Conservation (phyloP, 2,329 filamentous ascomycete genomes). For the Talaromyces rugulosus region DNA sequence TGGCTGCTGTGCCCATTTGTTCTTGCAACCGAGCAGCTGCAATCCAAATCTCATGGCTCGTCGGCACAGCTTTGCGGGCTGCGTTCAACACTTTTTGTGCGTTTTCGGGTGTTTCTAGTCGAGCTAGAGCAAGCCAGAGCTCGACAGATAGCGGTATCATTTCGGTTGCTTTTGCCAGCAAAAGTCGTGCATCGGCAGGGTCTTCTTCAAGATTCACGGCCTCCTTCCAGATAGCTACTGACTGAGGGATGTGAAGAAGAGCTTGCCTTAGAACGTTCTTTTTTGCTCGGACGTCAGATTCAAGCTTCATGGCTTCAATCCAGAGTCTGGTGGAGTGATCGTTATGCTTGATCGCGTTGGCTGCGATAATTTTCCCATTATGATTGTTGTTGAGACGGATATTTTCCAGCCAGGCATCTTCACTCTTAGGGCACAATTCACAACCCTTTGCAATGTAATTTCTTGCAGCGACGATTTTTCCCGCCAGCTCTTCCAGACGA, state of each 20-base stretch:
- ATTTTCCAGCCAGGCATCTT: constrained; percentile 94
- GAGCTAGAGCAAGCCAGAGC: constrained; percentile 88
- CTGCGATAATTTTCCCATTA: constrained; percentile 93
- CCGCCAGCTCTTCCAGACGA: constrained; percentile 85
- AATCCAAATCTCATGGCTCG: constrained; percentile 94
- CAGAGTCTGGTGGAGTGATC: constrained; percentile 82
- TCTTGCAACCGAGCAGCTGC: constrained; percentile 84
- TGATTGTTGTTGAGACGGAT: constrained; percentile 87
- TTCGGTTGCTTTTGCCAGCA: constrained; percentile 92
- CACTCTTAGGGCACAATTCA: constrained; percentile 85
- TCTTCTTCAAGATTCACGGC: constrained; percentile 94
- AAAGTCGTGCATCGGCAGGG: constrained; percentile 75
- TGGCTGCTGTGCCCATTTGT: constrained; percentile 77
- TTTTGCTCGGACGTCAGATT: constrained; percentile 75
- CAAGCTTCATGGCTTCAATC: constrained; percentile 92
- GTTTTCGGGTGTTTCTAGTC: constrained; percentile 82
- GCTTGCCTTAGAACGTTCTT: constrained; percentile 91
- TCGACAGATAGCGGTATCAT: constrained; percentile 92
- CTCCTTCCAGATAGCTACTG: constrained; percentile 96
- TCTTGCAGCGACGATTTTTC: constrained; percentile 83
- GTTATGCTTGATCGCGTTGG: constrained; percentile 88
- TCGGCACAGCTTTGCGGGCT: constrained; percentile 88
- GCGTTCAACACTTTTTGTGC: constrained; percentile 94
- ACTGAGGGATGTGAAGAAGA: constrained; percentile 87
- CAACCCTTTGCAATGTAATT: constrained; percentile 86